Conservation (phyloP, 345 rosid species). For the Eucalyptus decipiens region DNA sequence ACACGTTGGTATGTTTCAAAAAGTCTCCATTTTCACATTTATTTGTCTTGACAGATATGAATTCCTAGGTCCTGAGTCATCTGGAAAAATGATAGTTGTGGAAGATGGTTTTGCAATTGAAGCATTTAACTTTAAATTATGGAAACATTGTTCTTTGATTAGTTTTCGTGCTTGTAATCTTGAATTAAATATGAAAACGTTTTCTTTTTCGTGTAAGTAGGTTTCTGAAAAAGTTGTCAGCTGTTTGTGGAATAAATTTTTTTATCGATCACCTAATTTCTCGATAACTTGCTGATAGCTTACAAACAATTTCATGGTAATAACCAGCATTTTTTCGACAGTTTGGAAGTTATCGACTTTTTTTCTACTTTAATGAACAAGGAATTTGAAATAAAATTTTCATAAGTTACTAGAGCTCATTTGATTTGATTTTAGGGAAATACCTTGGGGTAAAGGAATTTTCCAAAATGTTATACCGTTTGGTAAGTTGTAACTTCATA, state of each 20-base stretch:
- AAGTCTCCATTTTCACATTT: not conserved
- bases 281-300: not conserved
- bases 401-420: not conserved
- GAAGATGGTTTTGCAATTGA: not conserved
- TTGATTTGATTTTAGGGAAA: too few species aligned
- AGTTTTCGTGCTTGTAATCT: not conserved
- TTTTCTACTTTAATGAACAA: not conserved
- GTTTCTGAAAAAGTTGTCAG: not conserved
- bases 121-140: not conserved
- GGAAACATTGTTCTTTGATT: not conserved
- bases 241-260: not conserved
- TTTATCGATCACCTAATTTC: not conserved
- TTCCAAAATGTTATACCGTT: too few species aligned
- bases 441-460: fast-evolving
- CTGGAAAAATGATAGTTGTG: not conserved
- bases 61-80: not conserved
- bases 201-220: not conserved
- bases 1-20: not conserved
- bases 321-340: not conserved
- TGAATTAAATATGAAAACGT: not conserved
- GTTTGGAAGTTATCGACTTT: not conserved
- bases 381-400: not conserved
- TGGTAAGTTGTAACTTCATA: too few species aligned
- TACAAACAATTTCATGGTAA: not conserved
- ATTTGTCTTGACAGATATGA: not conserved